Evolutionary conservation across 306 rosid genomes (phyloP).

Genomic region (Cucumis hystrix): DNA sequence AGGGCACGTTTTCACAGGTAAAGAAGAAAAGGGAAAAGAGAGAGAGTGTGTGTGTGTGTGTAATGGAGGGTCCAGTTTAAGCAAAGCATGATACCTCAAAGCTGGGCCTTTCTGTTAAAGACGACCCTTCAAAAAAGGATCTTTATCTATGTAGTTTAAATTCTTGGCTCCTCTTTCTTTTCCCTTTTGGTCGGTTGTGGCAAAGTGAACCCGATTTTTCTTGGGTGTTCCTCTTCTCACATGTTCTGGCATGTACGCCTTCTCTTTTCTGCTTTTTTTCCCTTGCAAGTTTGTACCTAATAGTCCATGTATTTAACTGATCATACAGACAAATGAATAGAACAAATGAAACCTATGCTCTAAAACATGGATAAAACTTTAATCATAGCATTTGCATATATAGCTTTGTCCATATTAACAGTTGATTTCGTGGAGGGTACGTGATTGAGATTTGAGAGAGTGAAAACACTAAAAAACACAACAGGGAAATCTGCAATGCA

Average conservation of each 20-base stretch:
- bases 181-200: conserved; percentile 11
- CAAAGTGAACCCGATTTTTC: neutral
- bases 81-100: conserved; percentile 8
- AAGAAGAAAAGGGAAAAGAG: neutral
- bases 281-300: neutral
- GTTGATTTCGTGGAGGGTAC: neutral
- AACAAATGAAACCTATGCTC: neutral
- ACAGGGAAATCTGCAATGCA: neutral
- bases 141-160: conserved; percentile 1
- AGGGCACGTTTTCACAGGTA: conserved; percentile 2
- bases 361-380: neutral
- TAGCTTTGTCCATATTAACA: neutral
- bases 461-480: neutral
- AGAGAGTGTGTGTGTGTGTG: neutral
- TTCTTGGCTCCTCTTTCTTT: conserved; percentile 4
- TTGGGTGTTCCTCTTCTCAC: neutral
- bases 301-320: neutral
- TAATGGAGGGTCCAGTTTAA: neutral
- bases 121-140: conserved; percentile 8
- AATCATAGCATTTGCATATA: neutral
- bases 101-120: conserved; percentile 11
- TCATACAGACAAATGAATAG: neutral
- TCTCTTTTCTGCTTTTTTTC: conserved; percentile 3
- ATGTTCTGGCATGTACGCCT: conserved; percentile 4
- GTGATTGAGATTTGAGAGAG: neutral